Conservation (phyloP, 768 basidiomycete species). For the Rhodotorula babjevae region DNA sequence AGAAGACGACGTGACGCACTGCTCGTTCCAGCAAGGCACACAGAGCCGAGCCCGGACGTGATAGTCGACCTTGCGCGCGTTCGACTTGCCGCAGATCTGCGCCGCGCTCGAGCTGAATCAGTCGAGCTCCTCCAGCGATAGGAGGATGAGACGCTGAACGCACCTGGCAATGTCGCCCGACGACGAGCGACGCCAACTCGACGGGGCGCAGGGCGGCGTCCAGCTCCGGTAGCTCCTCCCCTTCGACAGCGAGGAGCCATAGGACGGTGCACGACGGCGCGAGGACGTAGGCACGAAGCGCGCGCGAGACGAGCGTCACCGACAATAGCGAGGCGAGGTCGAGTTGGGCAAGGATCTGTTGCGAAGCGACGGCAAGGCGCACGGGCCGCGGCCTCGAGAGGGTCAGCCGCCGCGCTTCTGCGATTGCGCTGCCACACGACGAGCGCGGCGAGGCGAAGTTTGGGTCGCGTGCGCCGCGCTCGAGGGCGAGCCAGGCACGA, state of each 20-base stretch:
- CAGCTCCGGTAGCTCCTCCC: constrained; percentile 8
- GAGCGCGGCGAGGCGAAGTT: too few relatives aligned
- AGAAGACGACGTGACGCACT: background rate
- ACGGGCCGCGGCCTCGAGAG: too few relatives aligned
- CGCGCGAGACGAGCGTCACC: constrained; percentile 5
- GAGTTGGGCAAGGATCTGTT: constrained; percentile 10
- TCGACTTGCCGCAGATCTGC: constrained; percentile 16
- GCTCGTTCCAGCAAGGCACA: constrained; percentile 16
- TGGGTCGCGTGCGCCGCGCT: too few relatives aligned
- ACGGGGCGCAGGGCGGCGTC: constrained; percentile 11
- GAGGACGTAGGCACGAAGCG: constrained; percentile 5
- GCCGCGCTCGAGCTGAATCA: too few relatives aligned
- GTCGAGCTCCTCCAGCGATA: too few relatives aligned
- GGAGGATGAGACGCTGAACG: background rate
- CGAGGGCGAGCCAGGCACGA: background rate
- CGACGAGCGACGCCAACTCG: constrained; percentile 8
- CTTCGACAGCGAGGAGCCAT: constrained; percentile 8
- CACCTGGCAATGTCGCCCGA: constrained; percentile 13
- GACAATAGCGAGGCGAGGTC: constrained; percentile 4
- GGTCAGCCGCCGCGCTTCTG: too few relatives aligned
- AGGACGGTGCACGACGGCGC: background rate
- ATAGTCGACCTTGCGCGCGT: constrained; percentile 14
- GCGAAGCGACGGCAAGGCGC: background rate
- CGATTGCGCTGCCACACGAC: too few relatives aligned
- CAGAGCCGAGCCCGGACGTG: constrained; percentile 9